Conservation (phyloP, 345 rosid species). For the Luvunga scandens region DNA sequence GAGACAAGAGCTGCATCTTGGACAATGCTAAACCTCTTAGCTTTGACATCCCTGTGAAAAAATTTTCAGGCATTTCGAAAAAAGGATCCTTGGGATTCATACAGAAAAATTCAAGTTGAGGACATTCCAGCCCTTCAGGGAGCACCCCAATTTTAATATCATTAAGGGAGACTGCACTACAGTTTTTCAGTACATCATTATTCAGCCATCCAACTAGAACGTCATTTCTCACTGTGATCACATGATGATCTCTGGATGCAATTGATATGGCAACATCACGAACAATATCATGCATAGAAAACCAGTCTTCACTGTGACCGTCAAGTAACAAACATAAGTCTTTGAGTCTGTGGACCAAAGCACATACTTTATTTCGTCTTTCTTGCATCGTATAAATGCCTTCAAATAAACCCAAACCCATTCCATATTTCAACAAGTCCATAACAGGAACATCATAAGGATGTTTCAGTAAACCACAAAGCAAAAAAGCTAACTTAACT, state of each 20-base stretch:
- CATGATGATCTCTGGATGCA: constrained; percentile 4
- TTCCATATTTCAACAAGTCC: constrained; percentile 23
- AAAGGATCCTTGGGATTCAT: background rate
- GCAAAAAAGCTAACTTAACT: background rate
- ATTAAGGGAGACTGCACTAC: background rate
- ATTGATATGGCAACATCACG: constrained; percentile 19
- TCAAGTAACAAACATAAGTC: constrained; percentile 20
- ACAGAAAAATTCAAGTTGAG: constrained; percentile 7
- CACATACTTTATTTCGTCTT: constrained; percentile 5
- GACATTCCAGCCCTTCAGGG: constrained; percentile 10
- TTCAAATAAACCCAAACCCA: constrained; percentile 25
- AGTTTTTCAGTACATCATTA: background rate
- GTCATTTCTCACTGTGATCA: background rate
- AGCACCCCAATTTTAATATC: background rate
- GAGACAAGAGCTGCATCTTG: background rate
- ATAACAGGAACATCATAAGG: background rate
- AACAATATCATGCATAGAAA: constrained; percentile 21
- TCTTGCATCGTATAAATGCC: background rate
- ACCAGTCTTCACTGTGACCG: background rate
- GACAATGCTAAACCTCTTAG: constrained; percentile 27
- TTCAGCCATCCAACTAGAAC: background rate
- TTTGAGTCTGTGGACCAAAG: constrained; percentile 22
- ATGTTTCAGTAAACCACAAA: background rate
- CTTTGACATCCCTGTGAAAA: constrained; percentile 13
- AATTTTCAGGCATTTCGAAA: background rate